phyloP scores from a whole-genome alignment of 768 basidiomycete genomes.

The Tricholoma furcatifolium region DNA sequence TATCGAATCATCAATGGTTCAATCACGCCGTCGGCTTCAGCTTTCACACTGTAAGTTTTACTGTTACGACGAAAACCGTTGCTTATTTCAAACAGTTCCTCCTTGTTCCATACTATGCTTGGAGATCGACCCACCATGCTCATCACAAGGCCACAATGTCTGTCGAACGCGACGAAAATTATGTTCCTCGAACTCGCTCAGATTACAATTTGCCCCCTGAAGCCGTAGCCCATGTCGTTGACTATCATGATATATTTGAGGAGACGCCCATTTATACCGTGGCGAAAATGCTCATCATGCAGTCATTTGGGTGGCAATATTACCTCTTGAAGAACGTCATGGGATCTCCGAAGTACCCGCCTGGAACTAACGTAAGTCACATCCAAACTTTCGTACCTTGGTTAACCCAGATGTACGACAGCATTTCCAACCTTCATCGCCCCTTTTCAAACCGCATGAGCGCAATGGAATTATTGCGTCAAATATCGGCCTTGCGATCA shows the following conservation, averaged over 20 bases:
- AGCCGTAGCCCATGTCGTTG: constrained; percentile 31
- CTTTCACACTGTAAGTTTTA: constrained; percentile 41
- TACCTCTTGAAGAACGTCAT: constrained; percentile 50
- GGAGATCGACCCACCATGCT: constrained; percentile 52
- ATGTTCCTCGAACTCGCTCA: constrained; percentile 54
- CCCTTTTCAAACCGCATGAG: constrained; percentile 52
- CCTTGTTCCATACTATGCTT: constrained; percentile 64
- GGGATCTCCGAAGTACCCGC: constrained; percentile 46
- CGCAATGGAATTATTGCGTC: constrained; percentile 45
- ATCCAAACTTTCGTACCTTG: background rate
- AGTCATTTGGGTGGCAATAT: constrained; percentile 50
- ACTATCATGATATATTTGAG: constrained; percentile 54
- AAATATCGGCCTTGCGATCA: constrained; percentile 44
- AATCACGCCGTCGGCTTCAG: constrained; percentile 51
- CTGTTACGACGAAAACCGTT: too few relatives aligned
- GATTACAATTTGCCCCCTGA: constrained; percentile 45
- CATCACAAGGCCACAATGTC: constrained; percentile 62
- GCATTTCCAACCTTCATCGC: constrained; percentile 51
- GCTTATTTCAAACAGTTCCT: constrained; percentile 34
- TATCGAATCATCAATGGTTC: constrained; percentile 42
- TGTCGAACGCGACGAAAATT: constrained; percentile 81
- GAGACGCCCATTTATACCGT: constrained; percentile 55
- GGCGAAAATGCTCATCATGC: constrained; percentile 49
- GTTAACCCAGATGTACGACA: too few relatives aligned
- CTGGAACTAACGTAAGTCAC: constrained; percentile 38